Evolutionary conservation across 805 yeast genomes (phyloP).

Genomic region (Cyberlindnera saturnus): DNA sequence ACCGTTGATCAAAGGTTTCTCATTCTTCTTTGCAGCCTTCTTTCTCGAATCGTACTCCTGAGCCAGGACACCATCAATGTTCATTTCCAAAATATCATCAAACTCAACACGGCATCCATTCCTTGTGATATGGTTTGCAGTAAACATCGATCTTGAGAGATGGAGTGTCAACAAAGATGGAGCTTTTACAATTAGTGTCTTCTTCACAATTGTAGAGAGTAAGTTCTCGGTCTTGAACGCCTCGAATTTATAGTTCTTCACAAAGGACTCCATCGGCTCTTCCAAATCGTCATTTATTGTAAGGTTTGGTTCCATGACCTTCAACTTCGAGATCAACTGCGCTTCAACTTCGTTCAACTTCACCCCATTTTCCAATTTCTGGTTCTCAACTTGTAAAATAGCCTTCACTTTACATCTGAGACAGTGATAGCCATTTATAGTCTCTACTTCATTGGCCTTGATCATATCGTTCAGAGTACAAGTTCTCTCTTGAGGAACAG

Average conservation of each 20-base stretch:
- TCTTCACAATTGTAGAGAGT: constrained; percentile 63
- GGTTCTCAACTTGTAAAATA: constrained; percentile 31
- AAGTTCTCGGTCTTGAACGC: constrained; percentile 40
- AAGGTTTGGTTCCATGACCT: constrained; percentile 30
- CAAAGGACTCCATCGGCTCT: constrained; percentile 38
- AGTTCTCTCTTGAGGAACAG: constrained; percentile 52
- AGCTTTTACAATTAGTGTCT: constrained; percentile 51
- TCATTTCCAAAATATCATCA: constrained; percentile 46
- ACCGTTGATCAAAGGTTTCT: constrained; percentile 13
- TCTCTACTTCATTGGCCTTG: constrained; percentile 52
- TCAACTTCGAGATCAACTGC: constrained; percentile 29
- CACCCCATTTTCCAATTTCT: constrained; percentile 11
- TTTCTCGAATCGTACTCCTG: constrained; percentile 24
- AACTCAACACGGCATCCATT: constrained; percentile 70
- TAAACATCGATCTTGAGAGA: constrained; percentile 75
- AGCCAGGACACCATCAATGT: constrained; percentile 36
- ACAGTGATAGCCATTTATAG: constrained; percentile 78
- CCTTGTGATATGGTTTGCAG: constrained; percentile 60
- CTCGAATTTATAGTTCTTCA: constrained; percentile 39
- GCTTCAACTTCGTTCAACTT: constrained; percentile 25
- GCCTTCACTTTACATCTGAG: constrained; percentile 53
- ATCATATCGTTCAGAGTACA: constrained; percentile 51
- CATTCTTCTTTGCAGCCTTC: constrained; percentile 17
- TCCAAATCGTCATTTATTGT: constrained; percentile 64
- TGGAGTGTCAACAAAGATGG: constrained; percentile 79